A percentile compares a stretch with the other conserved stretches of the same genome.
Evolutionary conservation across 805 yeast genomes (phyloP).

Genomic region (Cyberlindnera sargentensis): DNA sequence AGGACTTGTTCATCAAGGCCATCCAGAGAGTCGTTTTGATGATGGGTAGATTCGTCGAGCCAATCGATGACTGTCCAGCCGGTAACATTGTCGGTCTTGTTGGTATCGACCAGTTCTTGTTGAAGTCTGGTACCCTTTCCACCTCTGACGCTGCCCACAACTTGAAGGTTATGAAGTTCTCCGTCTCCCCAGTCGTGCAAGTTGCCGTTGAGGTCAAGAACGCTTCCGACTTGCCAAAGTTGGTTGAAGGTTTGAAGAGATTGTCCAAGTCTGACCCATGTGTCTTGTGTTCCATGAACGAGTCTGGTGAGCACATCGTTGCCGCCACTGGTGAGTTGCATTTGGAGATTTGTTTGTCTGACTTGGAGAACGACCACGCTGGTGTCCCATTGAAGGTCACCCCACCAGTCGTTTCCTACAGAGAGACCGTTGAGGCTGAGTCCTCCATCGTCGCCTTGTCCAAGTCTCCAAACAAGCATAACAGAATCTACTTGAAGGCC

Average conservation of each 20-base stretch:
- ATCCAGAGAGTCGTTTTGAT: constrained; percentile 98
- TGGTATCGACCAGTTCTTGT: constrained; percentile 99
- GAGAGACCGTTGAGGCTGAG: constrained; percentile 94
- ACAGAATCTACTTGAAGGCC: constrained; percentile 98
- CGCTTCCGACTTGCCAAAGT: constrained; percentile 98
- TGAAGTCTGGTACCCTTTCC: constrained; percentile 98
- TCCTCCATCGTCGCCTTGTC: constrained; percentile 95
- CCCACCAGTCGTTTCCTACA: constrained; percentile 97
- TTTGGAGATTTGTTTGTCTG: constrained; percentile 94
- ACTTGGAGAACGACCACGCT: constrained; percentile 98
- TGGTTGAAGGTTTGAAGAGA: constrained; percentile 99
- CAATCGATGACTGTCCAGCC: constrained; percentile 98
- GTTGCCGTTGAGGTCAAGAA: constrained; percentile 99
- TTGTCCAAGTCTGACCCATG: constrained; percentile 99
- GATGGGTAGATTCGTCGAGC: constrained; percentile 99
- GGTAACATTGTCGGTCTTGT: constrained; percentile 99
- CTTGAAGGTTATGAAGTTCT: constrained; percentile 99
- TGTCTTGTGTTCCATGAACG: constrained; percentile 80
- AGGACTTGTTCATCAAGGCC: constrained; percentile 93
- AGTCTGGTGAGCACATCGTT: constrained; percentile 99
- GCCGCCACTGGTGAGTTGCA: constrained; percentile 99
- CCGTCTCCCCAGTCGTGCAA: constrained; percentile 99
- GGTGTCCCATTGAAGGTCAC: constrained; percentile 98
- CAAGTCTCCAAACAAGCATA: constrained; percentile 99
- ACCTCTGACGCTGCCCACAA: constrained; percentile 96